Evolutionary conservation across 2,329 filamentous ascomycete species (phyloP), one percentile per base, ranked within the genome.

Genomic region (Aspergillus sp.): DNA sequence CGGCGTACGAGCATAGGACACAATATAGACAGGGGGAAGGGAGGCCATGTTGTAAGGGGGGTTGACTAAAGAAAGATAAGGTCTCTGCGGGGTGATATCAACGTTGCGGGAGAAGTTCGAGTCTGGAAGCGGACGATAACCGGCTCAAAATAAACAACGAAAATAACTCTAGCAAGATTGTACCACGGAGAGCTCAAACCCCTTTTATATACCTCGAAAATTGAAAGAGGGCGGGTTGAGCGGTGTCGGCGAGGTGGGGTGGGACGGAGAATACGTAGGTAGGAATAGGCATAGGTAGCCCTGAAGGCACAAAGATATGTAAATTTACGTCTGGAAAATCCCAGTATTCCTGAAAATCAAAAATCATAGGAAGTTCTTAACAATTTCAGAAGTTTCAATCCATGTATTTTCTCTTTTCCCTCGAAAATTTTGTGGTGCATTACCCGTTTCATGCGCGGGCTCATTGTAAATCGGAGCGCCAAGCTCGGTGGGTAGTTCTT

Each of bases 1-100:
- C 53, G 95, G 95, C 64, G 95, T 99, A 78, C 93, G 87, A 71
- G 87, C 90, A 64, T 88, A 89, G 59, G 95, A 95, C 73, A 97
- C 92, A 72, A 99, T 97, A 81, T 99, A 99, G 66, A 99, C 93
- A 59, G 92, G 84, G 65, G 91, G 89, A 64, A 93, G 85, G 67
- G 85, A 86, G 73, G 91, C 84, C 90, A 96, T 96, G 60, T 69
- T 85, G 78, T 55, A 39, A 50, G n/a, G 8, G 19, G 23, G 23
- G 5, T 37, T 21, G 56, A 21, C 9, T 24, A 19, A 15, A 51
- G 24, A 37, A 44, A 44, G 45, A 50, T 49, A 17, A 44, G 43
- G 33, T 46, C 17, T 54, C 9, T 52, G 45, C 43, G 45, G 45
- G 44, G 56, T 6, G n/a, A 24, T 21, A 24, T 39, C n/a, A 50